Base-by-base conservation (phyloP, 768 basidiomycete species). In the Boletales sp. region DNA sequence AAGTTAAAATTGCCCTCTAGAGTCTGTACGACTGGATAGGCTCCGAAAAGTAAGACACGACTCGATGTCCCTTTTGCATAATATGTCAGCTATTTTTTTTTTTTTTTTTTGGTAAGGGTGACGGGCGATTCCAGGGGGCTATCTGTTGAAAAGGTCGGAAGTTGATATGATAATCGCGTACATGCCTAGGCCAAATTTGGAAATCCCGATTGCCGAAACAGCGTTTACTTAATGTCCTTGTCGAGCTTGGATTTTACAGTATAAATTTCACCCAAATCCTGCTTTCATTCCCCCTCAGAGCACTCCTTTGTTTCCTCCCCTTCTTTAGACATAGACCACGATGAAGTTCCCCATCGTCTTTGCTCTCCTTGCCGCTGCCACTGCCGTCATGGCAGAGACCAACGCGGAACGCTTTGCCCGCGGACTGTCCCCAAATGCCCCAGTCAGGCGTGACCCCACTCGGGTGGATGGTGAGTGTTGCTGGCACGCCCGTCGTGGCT, bases 361-460 rank as follows among this genome's bases (percentile, higher is more conserved):
- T 53, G 63, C 76, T 44, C 53, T 79, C 47, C 60, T 70, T 40
- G 68, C 71, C 19, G 64, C 68, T 12, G 72, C 67, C 35, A 64
- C 72, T 35, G 48, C 63, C 9, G 71, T 70, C 53, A 71, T 69
- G n/a, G 68, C 69, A 12, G 75, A 77, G 46, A 76, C 78, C 42
- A 83, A 83, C 45, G 81, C 74, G 0, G 52, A 73, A 12, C 79
- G 82, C 34, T 52, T 84, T 39, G 76, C 79, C 47, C 79, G 78
- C 17, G 81, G 82, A 11, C 64, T 83, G 5, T 61, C 71, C 27
- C 82, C 80, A 15, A 61, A 71, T 1, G 65, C 77, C 1, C 82
- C 81, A n/a, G 40, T 8, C 19, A 63, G 52, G 41, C 68, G 65
- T 19, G 70, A 53, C 11, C 32, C 24, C 1, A 70, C 73, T 1